A percentile compares a stretch with the other conserved stretches of the same genome.
Evolutionary conservation across 768 basidiomycete genomes (phyloP).

Genomic region (Sarcomyxa edulis): DNA sequence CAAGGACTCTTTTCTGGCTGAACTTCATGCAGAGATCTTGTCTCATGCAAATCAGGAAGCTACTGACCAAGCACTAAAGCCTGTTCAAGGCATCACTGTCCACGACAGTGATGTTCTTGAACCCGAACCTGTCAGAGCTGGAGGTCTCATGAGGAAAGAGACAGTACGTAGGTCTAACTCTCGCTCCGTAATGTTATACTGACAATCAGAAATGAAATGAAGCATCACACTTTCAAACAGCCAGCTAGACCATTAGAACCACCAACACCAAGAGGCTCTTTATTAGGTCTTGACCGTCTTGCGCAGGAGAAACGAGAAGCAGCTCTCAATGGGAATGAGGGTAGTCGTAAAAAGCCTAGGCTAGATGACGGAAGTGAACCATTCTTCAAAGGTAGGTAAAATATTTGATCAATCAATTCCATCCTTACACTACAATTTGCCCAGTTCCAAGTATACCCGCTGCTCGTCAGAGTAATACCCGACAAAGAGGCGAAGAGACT

Average conservation of each 20-base stretch:
- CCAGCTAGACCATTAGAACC: constrained; percentile 72
- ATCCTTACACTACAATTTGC: too few relatives aligned
- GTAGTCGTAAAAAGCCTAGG: constrained; percentile 63
- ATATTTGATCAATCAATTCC: too few relatives aligned
- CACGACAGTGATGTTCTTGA: constrained; percentile 80
- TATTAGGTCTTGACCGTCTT: constrained; percentile 83
- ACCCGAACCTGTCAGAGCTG: constrained; percentile 70
- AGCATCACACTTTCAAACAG: constrained; percentile 80
- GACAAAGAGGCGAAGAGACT: constrained; percentile 84
- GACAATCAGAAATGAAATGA: constrained; percentile 5
- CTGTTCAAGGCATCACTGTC: constrained; percentile 72
- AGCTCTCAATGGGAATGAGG: constrained; percentile 37
- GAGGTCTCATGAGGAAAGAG: constrained; percentile 72
- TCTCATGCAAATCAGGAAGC: constrained; percentile 62
- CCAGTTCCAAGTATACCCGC: constrained; percentile 77
- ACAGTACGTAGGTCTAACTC: constrained; percentile 51
- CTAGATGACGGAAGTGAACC: constrained; percentile 61
- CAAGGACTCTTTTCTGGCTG: constrained; percentile 67
- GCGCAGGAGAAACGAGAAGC: constrained; percentile 84
- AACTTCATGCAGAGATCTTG: constrained; percentile 76
- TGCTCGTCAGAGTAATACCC: constrained; percentile 43
- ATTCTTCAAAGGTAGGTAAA: constrained; percentile 77
- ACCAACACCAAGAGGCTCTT: constrained; percentile 70
- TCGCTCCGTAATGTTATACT: constrained; percentile 1
- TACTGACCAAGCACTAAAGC: constrained; percentile 43